Conservation (phyloP, 495 filamentous ascomycete species). For the Lentithecium fluviatile region DNA sequence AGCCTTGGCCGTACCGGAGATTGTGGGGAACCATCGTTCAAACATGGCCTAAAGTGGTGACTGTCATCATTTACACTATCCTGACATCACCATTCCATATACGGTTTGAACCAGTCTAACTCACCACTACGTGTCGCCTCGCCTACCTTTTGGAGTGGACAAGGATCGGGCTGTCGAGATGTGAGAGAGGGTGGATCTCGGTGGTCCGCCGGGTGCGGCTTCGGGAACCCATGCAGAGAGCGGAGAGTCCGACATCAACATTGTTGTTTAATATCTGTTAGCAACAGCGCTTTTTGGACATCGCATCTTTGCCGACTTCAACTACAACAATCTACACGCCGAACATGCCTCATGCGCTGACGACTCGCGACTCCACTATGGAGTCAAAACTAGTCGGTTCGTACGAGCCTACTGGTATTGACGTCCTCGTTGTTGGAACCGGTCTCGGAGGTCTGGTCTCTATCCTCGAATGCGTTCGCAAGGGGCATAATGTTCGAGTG, state of each 20-base stretch:
- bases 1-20: constrained; percentile 1
- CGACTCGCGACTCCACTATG: constrained; percentile 24
- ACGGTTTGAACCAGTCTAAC: neutral
- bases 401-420: constrained; percentile 51
- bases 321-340: neutral
- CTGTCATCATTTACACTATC: neutral
- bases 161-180: no score
- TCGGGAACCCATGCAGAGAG: no score
- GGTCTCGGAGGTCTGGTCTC: constrained; percentile 64
- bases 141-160: no score
- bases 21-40: constrained; percentile 12
- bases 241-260: no score
- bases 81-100: neutral
- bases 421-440: constrained; percentile 60
- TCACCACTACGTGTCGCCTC: neutral
- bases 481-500: constrained; percentile 61
- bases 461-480: constrained; percentile 62
- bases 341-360: constrained; percentile 29
- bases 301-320: neutral
- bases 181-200: no score
- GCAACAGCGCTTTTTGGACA: neutral
- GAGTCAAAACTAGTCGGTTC: constrained; percentile 34
- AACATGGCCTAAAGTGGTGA: neutral
- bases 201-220: no score
- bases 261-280: no score